Percentiles rank a stretch among this genome's conserved stretches.
These are phyloP conservation scores for Acer campestre DNA, from an alignment of 345 rosid species.

Conservation along the genomic window DNA sequence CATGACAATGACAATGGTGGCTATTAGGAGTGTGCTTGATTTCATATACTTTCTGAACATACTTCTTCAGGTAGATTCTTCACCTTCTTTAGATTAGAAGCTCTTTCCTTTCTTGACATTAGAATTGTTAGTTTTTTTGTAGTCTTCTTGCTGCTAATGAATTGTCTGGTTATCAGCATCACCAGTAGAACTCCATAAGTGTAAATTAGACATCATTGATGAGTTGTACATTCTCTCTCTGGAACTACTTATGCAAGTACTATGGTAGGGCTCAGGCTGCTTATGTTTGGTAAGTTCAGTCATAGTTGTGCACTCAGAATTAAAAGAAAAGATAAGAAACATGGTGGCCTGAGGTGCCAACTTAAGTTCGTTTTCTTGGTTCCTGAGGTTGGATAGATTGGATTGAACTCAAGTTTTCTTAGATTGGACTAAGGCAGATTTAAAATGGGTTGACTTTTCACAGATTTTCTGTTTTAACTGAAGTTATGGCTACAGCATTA, in stretches of 20 bases:
- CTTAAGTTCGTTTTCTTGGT: background rate
- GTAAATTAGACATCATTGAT: background rate
- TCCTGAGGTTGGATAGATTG: background rate
- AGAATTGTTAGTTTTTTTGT: background rate
- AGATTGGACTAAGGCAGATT: constrained; percentile 11
- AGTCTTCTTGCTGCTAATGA: background rate
- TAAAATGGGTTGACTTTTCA: background rate
- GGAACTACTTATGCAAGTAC: background rate
- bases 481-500: background rate
- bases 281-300: background rate
- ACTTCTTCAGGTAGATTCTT: constrained; percentile 70
- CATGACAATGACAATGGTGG: constrained; percentile 46
- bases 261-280: background rate
- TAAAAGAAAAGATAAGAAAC: background rate
- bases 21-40: constrained; percentile 65
- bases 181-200: background rate
- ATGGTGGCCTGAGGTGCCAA: background rate
- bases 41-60: constrained; percentile 65
- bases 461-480: background rate
- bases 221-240: background rate
- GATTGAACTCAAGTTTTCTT: background rate
- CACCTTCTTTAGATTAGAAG: background rate
- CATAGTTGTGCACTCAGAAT: background rate
- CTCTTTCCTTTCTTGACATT: constrained; percentile 1
- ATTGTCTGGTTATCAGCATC: background rate